Base-by-base conservation (phyloP, 805 yeast genomes). In the Cyberlindnera maritima region DNA sequence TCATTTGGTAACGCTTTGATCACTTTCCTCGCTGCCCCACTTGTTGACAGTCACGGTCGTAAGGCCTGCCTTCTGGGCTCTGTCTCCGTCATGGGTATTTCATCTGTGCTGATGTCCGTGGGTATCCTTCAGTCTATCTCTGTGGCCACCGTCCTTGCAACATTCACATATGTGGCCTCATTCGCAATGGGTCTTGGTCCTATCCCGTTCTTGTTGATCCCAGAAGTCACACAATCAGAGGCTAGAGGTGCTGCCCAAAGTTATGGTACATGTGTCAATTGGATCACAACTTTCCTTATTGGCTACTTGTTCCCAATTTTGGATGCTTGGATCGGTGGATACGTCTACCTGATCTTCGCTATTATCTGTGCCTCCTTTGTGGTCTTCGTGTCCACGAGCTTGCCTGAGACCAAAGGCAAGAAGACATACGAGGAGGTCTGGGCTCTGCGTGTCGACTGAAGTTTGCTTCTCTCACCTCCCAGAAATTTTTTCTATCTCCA, bases 171-270 rank as follows among this genome's bases (percentile, higher is more conserved):
- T 62, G 90, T 92, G 41, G 81, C 85, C 1, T 78, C 89, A 23
- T 94, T 92, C 70, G 98, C 97, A 0, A 69, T 86, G 29, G 99
- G 99, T 0, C 64, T 90, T 51, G 99, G 99, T 0, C 99, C 99
- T 7, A 90, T 94, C 45, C 99, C 99, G 36, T 92, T 94, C 68
- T 68, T 92, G 55, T 67, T 91, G 43, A 83, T 92, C 11, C 80
- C 96, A 7, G 98, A 94, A 62, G 82, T 92, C n/a, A 85, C 96
- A 0, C 95, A 90, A 50, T 68, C 76, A 2, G 80, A 81, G 49
- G 92, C 92, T 2, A 82, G 81, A 47, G 91, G 91, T 2, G 72
- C 81, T 38, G 97, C 98, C 0, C 99, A 94, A 67, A 84, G 96
- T 62, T 85, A 88, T 73, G 98, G 96, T 12, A 89, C 94, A 0